Evolutionary conservation across 2,329 filamentous ascomycete genomes (phyloP), one percentile per base, ranked within the genome.

Genomic region (Aschersonia sp.): DNA sequence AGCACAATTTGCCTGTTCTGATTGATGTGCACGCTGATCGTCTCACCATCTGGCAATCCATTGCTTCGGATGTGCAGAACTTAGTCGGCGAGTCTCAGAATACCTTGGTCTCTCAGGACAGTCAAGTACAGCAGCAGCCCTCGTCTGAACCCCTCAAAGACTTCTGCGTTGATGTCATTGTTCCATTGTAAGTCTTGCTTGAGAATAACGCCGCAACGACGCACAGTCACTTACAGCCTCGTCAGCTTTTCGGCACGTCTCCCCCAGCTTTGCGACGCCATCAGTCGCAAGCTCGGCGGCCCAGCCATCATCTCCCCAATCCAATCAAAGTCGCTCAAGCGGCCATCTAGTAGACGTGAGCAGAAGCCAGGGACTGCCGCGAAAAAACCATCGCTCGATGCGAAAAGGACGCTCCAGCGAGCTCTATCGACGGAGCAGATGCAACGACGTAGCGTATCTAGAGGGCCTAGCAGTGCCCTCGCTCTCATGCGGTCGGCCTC

Each of bases 41-140:
- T 44, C 67, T 92, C 30, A 87, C 83, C 56, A 92, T 92, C 50
- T 90, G 85, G 85, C 83, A 89, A 58, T 87, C 84, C 4, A 81
- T 85, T 6, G 78, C 80, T 37, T 66, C 78, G 29, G 76, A 83
- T 52, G 74, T 78, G 47, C 62, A 74, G 49, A 65, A 69, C 39
- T 57, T 74, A 11, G 55, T 73, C 12, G 69, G 71, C 43, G 72
- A 76, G 47, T 68, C 71, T 1, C 73, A 76, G 51, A 52, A 59
- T 3, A 50, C 58, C 4, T 58, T 56, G 3, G 54, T 59, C 5
- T 54, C 60, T 1, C 51, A 53, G 2, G 64, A 66, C 41, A 60
- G 62, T 2, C 64, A 63, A 48, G 62, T 59, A 47, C 60, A 63
- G 44, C 66, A 68, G 49, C 68, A 65, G 48, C 53, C 63, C 49